These are phyloP conservation scores for Apiotrichum gracile DNA, from an alignment of 1,284 basidiomycete species.

Conservation along the genomic window DNA sequence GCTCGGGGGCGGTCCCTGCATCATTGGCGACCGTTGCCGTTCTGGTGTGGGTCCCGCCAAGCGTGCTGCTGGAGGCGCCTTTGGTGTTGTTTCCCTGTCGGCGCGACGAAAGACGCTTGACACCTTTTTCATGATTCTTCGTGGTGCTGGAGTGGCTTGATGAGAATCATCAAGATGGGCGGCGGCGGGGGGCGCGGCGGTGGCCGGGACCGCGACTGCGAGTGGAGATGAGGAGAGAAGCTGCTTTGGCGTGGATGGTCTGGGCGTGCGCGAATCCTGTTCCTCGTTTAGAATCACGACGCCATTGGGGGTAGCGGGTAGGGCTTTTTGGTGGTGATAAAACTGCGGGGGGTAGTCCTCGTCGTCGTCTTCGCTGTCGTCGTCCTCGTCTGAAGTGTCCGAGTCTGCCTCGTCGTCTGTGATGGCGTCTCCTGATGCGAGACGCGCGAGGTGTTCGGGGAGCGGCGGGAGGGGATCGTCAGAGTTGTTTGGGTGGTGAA, in stretches of 20 bases:
- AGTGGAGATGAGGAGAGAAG: neutral
- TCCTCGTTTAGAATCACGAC: neutral
- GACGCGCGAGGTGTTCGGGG: constrained; percentile 16
- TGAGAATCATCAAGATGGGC: neutral
- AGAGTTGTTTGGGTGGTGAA: constrained; percentile 22
- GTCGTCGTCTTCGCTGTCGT: constrained; percentile 9
- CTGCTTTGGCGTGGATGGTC: neutral
- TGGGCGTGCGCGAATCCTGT: neutral
- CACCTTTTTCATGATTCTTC: constrained; percentile 30
- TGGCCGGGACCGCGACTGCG: neutral
- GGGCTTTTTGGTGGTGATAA: neutral
- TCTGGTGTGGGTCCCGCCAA: neutral
- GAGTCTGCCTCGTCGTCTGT: constrained; percentile 16
- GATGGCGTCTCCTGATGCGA: constrained; percentile 13
- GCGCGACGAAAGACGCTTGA: constrained; percentile 28
- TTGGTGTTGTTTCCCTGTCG: neutral
- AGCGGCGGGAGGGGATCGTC: constrained; percentile 17
- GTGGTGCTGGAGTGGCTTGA: neutral
- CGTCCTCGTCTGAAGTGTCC: constrained; percentile 11
- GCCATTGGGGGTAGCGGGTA: neutral
- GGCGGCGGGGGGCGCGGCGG: too few relatives aligned
- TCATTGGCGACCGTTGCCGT: constrained; percentile 14
- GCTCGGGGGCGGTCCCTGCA: constrained; percentile 43
- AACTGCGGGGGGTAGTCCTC: neutral
- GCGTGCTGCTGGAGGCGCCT: neutral